These are phyloP conservation scores for Verticillium tricorpus DNA, from an alignment of 2,329 filamentous ascomycete genomes.

Conservation along the genomic window DNA sequence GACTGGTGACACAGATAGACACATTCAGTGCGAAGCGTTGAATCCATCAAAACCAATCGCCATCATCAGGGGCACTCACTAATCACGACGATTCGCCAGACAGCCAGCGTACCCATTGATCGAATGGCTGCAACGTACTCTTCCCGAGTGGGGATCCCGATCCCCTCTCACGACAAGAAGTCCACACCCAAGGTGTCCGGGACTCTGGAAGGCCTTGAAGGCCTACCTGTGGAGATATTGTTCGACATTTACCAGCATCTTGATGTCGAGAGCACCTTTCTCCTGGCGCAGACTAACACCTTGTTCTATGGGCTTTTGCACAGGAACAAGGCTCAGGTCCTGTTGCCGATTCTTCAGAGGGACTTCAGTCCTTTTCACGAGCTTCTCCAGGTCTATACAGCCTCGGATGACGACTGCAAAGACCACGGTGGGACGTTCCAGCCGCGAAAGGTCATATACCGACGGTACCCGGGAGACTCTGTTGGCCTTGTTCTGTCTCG, in stretches of 20 bases:
- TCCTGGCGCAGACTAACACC: slow-evolving; percentile 31
- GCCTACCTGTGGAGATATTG: slow-evolving; percentile 41
- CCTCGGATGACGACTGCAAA: slow-evolving; percentile 30
- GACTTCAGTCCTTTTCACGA: slow-evolving; percentile 41
- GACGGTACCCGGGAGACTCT: slow-evolving; percentile 26
- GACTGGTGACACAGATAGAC: neutral
- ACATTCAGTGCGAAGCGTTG: neutral
- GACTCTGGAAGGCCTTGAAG: slow-evolving; percentile 17
- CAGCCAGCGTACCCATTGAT: neutral
- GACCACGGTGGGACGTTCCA: slow-evolving; percentile 28
- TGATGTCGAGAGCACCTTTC: slow-evolving; percentile 34
- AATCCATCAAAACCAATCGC: neutral
- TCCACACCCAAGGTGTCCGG: neutral
- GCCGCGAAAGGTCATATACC: slow-evolving; percentile 33
- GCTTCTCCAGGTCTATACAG: slow-evolving; percentile 42
- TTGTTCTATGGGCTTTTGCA: slow-evolving; percentile 35
- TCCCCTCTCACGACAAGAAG: neutral
- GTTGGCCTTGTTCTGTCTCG: slow-evolving; percentile 16
- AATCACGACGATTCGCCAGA: neutral
- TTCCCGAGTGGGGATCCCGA: neutral
- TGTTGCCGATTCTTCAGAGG: slow-evolving; percentile 34
- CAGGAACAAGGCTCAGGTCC: slow-evolving; percentile 33
- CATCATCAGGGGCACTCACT: neutral
- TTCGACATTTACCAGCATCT: slow-evolving; percentile 43
- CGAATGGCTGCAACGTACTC: neutral